These are phyloP conservation scores for Cymbopogon citratus DNA, from an alignment of 176 grass and related monocot species.

Conservation along the genomic window DNA sequence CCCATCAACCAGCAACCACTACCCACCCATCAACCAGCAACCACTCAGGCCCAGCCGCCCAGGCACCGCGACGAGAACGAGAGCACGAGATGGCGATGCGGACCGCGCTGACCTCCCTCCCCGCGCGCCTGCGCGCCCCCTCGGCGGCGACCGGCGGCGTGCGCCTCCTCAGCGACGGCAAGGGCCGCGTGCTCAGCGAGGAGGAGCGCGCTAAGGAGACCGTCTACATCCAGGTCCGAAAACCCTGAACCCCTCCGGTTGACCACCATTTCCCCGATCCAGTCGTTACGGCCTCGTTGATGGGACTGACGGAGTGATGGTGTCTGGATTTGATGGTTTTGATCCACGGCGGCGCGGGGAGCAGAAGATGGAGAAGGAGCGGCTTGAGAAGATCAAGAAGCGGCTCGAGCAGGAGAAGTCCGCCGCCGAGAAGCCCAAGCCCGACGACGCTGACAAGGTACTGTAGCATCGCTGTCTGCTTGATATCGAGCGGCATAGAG, in stretches of 20 bases:
- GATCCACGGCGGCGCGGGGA: neutral
- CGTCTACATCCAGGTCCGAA: conserved; percentile 66
- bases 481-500: neutral
- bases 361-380: conserved; percentile 89
- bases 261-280: neutral
- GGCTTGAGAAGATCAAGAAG: conserved; percentile 66
- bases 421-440: conserved; percentile 26
- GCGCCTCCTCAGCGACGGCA: conserved; percentile 59
- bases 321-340: neutral
- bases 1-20: neutral
- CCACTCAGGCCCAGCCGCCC: neutral
- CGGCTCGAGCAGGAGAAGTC: conserved; percentile 46
- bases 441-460: conserved; percentile 29
- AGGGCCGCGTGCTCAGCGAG: conserved; percentile 66
- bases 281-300: neutral
- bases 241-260: neutral
- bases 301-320: neutral
- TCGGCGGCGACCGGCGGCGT: neutral
- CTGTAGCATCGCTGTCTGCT: neutral
- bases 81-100: conserved; percentile 74
- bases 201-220: conserved; percentile 75
- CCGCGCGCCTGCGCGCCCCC: conserved; percentile 34
- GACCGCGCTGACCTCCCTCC: conserved; percentile 44
- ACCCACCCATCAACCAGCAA: neutral
- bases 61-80: neutral